Conservation (phyloP, 2,329 filamentous ascomycete species). For the Aspergillus tubingensis region DNA sequence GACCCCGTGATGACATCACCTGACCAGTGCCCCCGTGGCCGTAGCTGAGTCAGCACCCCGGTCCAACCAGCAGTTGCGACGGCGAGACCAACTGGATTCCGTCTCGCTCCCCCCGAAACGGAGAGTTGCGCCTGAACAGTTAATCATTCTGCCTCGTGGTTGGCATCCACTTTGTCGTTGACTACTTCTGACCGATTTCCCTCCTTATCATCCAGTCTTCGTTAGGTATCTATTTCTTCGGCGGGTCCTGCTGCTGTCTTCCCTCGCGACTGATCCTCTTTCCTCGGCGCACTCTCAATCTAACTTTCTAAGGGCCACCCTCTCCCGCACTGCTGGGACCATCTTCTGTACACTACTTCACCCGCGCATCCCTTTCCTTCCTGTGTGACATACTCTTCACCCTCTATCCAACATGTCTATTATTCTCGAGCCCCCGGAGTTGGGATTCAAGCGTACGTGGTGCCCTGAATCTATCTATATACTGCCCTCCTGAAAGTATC, state of each 20-base stretch:
- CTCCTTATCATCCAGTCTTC: not conserved
- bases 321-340: slow-evolving; percentile 6
- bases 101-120: slow-evolving; percentile 2
- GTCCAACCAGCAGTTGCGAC: slow-evolving; percentile 20
- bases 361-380: slow-evolving; percentile 14
- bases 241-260: not conserved
- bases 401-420: slow-evolving; percentile 73
- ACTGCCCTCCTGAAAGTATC: slow-evolving; percentile 6
- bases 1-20: slow-evolving; percentile 34
- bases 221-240: not conserved
- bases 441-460: slow-evolving; percentile 80
- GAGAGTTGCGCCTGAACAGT: slow-evolving; percentile 10
- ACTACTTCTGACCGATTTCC: not conserved
- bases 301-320: slow-evolving; percentile 1
- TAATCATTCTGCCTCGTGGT: not conserved
- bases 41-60: slow-evolving; percentile 25
- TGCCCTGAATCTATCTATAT: slow-evolving; percentile 13
- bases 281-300: not conserved
- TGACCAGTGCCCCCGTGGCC: slow-evolving; percentile 21
- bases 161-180: not conserved
- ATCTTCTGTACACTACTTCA: slow-evolving; percentile 13
- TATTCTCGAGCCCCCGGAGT: slow-evolving; percentile 86
- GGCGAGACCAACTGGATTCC: slow-evolving; percentile 14
- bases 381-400: slow-evolving; percentile 19
- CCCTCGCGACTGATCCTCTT: not conserved